Percentiles rank a stretch among this genome's conserved stretches.
Conservation (phyloP, 2,329 filamentous ascomycete genomes). For the Aspergillus sp. region DNA sequence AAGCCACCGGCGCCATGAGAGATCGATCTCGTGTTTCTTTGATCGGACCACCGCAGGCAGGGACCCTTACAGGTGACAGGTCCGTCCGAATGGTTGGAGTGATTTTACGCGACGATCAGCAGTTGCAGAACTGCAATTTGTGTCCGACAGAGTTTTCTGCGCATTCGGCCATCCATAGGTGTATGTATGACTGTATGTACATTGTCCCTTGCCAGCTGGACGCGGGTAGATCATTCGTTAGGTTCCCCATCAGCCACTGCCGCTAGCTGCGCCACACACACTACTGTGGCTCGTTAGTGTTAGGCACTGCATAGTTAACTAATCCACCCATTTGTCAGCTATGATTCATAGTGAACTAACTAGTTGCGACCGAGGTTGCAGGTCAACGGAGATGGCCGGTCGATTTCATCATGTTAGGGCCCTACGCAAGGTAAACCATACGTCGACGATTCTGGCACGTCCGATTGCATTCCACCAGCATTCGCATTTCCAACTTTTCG, state of each 20-base stretch:
- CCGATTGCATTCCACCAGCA: constrained; percentile 8
- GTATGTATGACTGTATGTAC: background rate
- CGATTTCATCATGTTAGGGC: background rate
- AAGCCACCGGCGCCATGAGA: constrained; percentile 9
- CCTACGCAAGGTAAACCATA: background rate
- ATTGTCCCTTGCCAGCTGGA: background rate
- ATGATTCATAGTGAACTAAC: background rate
- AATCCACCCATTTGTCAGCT: background rate
- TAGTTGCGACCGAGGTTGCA: too few relatives aligned
- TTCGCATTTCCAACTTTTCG: background rate
- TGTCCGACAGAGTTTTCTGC: background rate
- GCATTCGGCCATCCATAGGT: background rate
- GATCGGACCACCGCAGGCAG: constrained; percentile 8
- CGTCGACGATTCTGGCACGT: constrained; percentile 2
- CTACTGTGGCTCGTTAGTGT: background rate
- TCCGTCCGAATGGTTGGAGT: constrained; percentile 3
- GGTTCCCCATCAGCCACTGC: background rate
- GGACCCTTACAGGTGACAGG: constrained; percentile 18
- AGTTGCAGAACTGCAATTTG: background rate
- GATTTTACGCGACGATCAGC: background rate
- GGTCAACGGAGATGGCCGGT: background rate
- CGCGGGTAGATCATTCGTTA: background rate
- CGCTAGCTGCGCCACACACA: background rate
- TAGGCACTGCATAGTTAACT: background rate
- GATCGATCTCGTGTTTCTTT: constrained; percentile 17